These are phyloP conservation scores for Leccinum aurantiacum DNA, from an alignment of 768 basidiomycete species.

Conservation along the genomic window DNA sequence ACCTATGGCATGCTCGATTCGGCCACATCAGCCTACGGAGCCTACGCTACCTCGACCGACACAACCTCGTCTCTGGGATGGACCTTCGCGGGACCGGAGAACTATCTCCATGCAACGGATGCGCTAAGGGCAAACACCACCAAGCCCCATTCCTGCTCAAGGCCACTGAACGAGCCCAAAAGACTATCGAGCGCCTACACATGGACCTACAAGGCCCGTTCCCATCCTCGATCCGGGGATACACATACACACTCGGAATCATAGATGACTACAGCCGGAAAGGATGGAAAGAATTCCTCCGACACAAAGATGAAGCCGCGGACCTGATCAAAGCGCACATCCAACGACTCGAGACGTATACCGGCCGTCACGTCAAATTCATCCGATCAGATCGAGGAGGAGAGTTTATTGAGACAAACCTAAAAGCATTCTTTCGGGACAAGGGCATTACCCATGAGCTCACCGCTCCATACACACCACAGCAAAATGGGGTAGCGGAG, in stretches of 20 bases:
- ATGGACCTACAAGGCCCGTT: slow-evolving; percentile 2
- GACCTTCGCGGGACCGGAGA: slow-evolving; percentile 5
- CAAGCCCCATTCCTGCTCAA: slow-evolving; percentile 2
- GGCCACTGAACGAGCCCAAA: background rate
- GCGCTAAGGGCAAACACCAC: slow-evolving; percentile 14
- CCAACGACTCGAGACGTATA: background rate
- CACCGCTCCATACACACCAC: background rate
- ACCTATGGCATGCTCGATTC: slow-evolving; percentile 10
- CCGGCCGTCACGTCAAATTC: background rate
- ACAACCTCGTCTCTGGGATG: slow-evolving; percentile 8
- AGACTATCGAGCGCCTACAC: background rate
- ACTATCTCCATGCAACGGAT: slow-evolving; percentile 6
- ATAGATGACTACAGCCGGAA: slow-evolving; percentile 12
- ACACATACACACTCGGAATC: slow-evolving; percentile 2
- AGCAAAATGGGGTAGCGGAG: background rate
- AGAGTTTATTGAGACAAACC: background rate
- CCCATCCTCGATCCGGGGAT: slow-evolving; percentile 6
- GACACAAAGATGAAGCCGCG: slow-evolving; percentile 2
- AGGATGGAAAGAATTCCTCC: slow-evolving; percentile 14
- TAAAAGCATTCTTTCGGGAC: background rate
- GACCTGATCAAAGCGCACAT: slow-evolving; percentile 3
- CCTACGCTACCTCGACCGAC: slow-evolving; percentile 1
- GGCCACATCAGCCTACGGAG: slow-evolving; percentile 11
- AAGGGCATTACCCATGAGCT: background rate
- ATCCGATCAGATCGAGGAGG: background rate